Evolutionary conservation across 768 basidiomycete species (phyloP).

Genomic region (Kwoniella dejecticola): DNA sequence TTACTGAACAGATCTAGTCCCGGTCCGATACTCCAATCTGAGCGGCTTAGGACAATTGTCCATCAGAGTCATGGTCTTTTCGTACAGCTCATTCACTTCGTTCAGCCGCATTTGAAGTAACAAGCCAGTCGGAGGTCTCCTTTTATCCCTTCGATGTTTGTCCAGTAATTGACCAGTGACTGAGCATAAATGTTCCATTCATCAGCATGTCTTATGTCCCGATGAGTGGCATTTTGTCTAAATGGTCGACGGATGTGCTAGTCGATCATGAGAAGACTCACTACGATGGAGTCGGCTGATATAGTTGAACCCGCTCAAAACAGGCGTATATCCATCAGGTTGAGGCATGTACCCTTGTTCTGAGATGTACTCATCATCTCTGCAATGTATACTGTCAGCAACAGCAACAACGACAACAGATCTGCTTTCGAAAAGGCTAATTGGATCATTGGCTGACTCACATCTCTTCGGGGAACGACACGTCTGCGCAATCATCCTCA

Average conservation of each 20-base stretch:
- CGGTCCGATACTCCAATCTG: slow-evolving; percentile 57
- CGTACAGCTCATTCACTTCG: slow-evolving; percentile 78
- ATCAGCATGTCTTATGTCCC: not conserved
- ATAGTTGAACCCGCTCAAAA: slow-evolving; percentile 84
- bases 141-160: slow-evolving; percentile 39
- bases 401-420: too few species aligned
- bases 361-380: slow-evolving; percentile 67
- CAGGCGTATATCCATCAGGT: slow-evolving; percentile 80
- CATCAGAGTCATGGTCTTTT: slow-evolving; percentile 72
- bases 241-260: too few species aligned
- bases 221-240: too few species aligned
- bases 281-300: slow-evolving; percentile 66
- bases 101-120: slow-evolving; percentile 60
- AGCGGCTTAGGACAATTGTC: slow-evolving; percentile 75
- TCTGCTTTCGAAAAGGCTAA: too few species aligned
- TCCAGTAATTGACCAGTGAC: slow-evolving; percentile 43
- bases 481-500: slow-evolving; percentile 73
- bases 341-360: slow-evolving; percentile 78
- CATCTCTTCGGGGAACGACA: slow-evolving; percentile 52
- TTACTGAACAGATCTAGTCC: slow-evolving; percentile 22
- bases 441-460: too few species aligned
- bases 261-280: not conserved
- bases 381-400: slow-evolving; percentile 6
- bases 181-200: slow-evolving; percentile 5
- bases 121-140: slow-evolving; percentile 39